phyloP scores from a whole-genome alignment of 1,284 basidiomycete genomes.

The Quambalaria eucalypti region DNA sequence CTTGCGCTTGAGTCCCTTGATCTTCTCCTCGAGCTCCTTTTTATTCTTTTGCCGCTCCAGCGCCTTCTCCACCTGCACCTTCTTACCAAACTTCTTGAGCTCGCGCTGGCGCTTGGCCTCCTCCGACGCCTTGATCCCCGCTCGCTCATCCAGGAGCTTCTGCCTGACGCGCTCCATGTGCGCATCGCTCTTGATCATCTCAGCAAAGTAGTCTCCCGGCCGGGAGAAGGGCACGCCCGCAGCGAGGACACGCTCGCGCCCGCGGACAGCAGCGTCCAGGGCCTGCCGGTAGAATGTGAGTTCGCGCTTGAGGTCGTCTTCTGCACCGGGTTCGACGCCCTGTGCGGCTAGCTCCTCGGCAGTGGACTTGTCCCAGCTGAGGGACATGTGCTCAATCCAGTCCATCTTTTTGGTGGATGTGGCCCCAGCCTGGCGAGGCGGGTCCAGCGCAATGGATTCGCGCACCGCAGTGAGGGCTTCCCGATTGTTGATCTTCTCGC shows the following conservation, averaged over 20 bases:
- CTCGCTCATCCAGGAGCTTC: slow-evolving; percentile 76
- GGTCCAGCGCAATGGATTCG: slow-evolving; percentile 29
- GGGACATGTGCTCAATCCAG: slow-evolving; percentile 43
- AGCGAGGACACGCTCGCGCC: slow-evolving; percentile 66
- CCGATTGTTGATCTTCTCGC: slow-evolving; percentile 41
- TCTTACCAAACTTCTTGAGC: slow-evolving; percentile 95
- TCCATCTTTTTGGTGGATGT: slow-evolving; percentile 22
- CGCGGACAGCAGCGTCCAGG: slow-evolving; percentile 67
- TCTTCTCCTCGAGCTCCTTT: slow-evolving; percentile 64
- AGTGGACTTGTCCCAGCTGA: slow-evolving; percentile 24
- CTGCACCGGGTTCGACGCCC: slow-evolving; percentile 47
- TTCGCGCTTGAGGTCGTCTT: slow-evolving; percentile 85
- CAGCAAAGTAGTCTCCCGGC: slow-evolving; percentile 92
- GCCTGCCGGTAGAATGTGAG: slow-evolving; percentile 96
- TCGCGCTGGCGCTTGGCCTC: slow-evolving; percentile 84
- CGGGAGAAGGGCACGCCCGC: slow-evolving; percentile 73
- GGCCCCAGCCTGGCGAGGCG: not conserved
- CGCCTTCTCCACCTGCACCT: slow-evolving; percentile 79
- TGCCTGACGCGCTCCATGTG: slow-evolving; percentile 97
- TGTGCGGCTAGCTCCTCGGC: slow-evolving; percentile 53
- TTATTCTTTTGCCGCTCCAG: slow-evolving; percentile 65
- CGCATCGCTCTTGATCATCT: slow-evolving; percentile 95
- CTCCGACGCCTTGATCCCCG: slow-evolving; percentile 81
- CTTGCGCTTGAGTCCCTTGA: slow-evolving; percentile 57
- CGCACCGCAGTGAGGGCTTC: slow-evolving; percentile 32